Evolutionary conservation across 331 rosid species (phyloP).

Genomic region (Ulmus americana): DNA sequence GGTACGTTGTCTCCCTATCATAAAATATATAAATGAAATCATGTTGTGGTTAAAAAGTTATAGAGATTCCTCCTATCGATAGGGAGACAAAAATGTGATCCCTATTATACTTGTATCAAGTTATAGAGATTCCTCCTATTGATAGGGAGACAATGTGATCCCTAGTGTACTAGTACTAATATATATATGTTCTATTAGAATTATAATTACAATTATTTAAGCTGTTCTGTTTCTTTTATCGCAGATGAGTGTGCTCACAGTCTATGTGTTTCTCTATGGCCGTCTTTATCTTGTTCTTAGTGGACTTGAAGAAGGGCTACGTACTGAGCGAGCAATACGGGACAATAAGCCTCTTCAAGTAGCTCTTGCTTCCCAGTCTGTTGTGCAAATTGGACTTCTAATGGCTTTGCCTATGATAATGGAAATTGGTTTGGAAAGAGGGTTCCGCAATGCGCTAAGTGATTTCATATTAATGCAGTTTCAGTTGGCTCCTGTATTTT

Average conservation of each 20-base stretch:
- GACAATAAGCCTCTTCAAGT: slow-evolving; percentile 82
- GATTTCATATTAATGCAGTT: slow-evolving; percentile 85
- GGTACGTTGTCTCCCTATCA: slow-evolving; percentile 28
- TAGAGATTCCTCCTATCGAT: too few species aligned
- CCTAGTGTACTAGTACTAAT: too few species aligned
- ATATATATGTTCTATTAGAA: too few species aligned
- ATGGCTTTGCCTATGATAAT: slow-evolving; percentile 96
- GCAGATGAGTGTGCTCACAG: slow-evolving; percentile 85
- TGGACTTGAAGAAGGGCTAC: slow-evolving; percentile 68
- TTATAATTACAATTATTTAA: slow-evolving; percentile 16
- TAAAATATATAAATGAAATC: too few species aligned
- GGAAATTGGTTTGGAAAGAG: slow-evolving; percentile 93
- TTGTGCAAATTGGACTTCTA: slow-evolving; percentile 83
- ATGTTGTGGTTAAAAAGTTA: too few species aligned
- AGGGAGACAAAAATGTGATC: too few species aligned
- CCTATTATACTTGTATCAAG: too few species aligned
- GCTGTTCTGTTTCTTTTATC: slow-evolving; percentile 28
- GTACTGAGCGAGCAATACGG: slow-evolving; percentile 42
- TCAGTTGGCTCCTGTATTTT: slow-evolving; percentile 83
- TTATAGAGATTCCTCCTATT: too few species aligned
- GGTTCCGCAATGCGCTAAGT: slow-evolving; percentile 73
- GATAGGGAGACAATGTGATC: too few species aligned
- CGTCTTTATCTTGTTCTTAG: slow-evolving; percentile 91
- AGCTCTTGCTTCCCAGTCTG: slow-evolving; percentile 89
- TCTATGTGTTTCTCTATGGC: slow-evolving; percentile 81